Evolutionary conservation across 2,329 filamentous ascomycete genomes (phyloP).

Genomic region (Calonectria henricotiae): DNA sequence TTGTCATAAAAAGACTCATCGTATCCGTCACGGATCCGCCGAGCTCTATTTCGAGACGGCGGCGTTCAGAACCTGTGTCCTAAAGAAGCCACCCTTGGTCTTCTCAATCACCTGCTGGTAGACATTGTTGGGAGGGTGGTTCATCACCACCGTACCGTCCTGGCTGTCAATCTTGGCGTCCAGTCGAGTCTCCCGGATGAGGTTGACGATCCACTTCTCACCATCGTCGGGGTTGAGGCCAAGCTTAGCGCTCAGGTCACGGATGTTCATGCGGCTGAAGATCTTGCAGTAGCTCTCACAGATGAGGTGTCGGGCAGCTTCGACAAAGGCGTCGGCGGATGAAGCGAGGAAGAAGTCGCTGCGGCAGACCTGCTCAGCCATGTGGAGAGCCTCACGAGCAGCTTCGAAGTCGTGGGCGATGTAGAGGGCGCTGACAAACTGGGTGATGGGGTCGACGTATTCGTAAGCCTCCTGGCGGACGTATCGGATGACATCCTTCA

Average conservation of each 20-base stretch:
- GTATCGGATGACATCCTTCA: constrained; percentile 97
- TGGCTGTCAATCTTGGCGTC: constrained; percentile 99
- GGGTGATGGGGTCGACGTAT: constrained; percentile 95
- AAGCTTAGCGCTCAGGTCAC: constrained; percentile 92
- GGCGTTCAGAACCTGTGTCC: constrained; percentile 93
- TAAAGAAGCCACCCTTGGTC: constrained; percentile 99
- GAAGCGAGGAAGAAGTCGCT: constrained; percentile 96
- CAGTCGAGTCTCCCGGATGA: constrained; percentile 96
- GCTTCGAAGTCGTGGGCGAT: constrained; percentile 93
- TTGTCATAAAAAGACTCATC: constrained; percentile 47
- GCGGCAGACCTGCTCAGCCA: constrained; percentile 92
- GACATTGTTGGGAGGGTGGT: constrained; percentile 97
- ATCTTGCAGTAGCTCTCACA: constrained; percentile 99
- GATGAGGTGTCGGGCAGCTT: constrained; percentile 94
- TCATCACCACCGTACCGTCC: constrained; percentile 99
- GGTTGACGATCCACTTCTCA: constrained; percentile 99
- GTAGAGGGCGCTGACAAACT: constrained; percentile 96
- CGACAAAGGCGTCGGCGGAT: constrained; percentile 90
- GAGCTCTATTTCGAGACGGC: constrained; percentile 69
- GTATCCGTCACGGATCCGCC: constrained; percentile 31
- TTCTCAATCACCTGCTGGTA: constrained; percentile 99
- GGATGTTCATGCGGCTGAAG: constrained; percentile 97
- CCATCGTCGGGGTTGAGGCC: constrained; percentile 94
- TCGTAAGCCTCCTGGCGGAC: constrained; percentile 98
- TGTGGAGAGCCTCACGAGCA: constrained; percentile 87